Base-by-base conservation (phyloP, 2,329 filamentous ascomycete species). In the Aspergillus novofumigatus region DNA sequence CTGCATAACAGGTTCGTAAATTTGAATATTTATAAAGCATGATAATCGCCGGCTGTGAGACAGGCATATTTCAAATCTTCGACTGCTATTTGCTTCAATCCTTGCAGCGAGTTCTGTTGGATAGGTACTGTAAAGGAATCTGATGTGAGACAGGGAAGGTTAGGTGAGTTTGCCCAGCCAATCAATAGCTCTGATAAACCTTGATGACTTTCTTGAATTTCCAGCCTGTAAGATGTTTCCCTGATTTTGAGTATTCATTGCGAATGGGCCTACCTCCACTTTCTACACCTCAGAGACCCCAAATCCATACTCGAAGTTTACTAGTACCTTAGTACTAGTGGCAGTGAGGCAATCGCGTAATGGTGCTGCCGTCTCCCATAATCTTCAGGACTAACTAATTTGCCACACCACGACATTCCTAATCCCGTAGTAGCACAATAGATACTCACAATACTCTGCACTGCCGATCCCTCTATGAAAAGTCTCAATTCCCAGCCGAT, bases 381-480 rank as follows among this genome's bases (percentile, higher is more conserved):
- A 23, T 51, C 14, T 4, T 29, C 44, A 47, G 10, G 21, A 47
- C 11, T 26, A 47, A 47, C 20, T 21, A 50, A 50, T 51, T 51
- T 38, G 49, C 49, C 49, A 51, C 49, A 20, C 9, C 17, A 35
- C 49, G 49, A 51, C 49, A 51, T 51, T 28, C 49, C 49, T 51
- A 51, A 47, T 47, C 44, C 44, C 23, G 20, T 26, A 47, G 44
- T 47, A 47, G 44, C 21, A 26, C 21, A 6, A 23, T 5, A 6
- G 32, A 8, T 10, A 45, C 42, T 23, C 21, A 10, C 42, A n/a
- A 44, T 23, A 45, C n/a, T 23, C 10, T 21, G n/a, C 42, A 14
- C 11, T 47, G 44, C 21, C 10, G 44, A 47, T 47, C 44, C 11
- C 41, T 21, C 11, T 45, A 20, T 45, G 8, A 14, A 20, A 25